A percentile compares a stretch with the other conserved stretches of the same genome.
Evolutionary conservation across 2,329 filamentous ascomycete genomes (phyloP).

Genomic region (Fusarium equiseti): DNA sequence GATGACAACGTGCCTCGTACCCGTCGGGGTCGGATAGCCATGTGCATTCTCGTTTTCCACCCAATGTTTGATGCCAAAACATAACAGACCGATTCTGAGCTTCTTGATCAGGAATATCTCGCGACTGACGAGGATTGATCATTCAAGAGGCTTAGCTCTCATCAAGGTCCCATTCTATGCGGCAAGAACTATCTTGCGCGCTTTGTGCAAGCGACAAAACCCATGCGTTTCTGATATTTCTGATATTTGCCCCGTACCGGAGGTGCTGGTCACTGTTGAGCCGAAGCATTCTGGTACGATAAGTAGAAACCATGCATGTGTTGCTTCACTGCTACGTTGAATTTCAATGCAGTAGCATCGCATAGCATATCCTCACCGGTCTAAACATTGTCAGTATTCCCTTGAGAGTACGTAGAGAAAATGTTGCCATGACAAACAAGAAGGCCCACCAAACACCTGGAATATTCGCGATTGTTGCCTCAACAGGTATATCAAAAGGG

Average conservation of each 20-base stretch:
- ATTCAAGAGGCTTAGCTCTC: slow-evolving; percentile 8
- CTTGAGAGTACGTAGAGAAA: slow-evolving; percentile 9
- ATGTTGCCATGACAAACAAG: background rate
- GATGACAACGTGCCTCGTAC: slow-evolving; percentile 18
- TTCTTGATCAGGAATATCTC: slow-evolving; percentile 8
- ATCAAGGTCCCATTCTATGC: slow-evolving; percentile 8
- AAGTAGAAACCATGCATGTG: slow-evolving; percentile 1
- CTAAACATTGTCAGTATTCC: slow-evolving; percentile 13
- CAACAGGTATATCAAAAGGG: slow-evolving; percentile 14
- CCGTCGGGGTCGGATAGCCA: background rate
- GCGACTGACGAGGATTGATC: slow-evolving; percentile 11
- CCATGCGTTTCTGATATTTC: slow-evolving; percentile 24
- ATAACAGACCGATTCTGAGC: slow-evolving; percentile 6
- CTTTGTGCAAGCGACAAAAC: slow-evolving; percentile 11
- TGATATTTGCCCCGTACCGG: slow-evolving; percentile 2
- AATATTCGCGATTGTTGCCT: slow-evolving; percentile 28
- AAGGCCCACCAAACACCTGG: slow-evolving; percentile 9
- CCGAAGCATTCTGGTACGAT: background rate
- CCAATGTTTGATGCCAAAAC: background rate
- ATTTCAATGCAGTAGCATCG: background rate
- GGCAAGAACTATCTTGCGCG: slow-evolving; percentile 39
- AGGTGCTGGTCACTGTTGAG: slow-evolving; percentile 1
- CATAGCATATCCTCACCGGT: background rate
- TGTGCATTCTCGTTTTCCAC: background rate
- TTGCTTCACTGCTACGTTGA: background rate